These are phyloP conservation scores for Pseudogymnoascus sp. DNA, from an alignment of 2,329 filamentous ascomycete genomes.

Conservation along the genomic window DNA sequence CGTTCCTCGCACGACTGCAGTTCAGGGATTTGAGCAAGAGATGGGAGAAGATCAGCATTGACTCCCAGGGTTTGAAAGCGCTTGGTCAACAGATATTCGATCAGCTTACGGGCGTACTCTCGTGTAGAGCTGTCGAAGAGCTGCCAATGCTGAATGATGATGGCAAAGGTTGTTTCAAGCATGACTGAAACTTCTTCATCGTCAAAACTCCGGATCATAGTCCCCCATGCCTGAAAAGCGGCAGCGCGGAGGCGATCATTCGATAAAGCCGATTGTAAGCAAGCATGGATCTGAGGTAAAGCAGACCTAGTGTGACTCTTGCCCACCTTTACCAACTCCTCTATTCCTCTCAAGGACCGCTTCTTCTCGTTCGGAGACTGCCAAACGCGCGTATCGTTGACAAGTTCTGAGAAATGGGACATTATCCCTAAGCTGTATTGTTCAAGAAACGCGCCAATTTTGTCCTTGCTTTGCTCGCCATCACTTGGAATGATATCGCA, in stretches of 20 bases:
- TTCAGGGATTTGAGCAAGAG: constrained; percentile 59
- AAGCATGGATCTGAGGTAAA: constrained; percentile 85
- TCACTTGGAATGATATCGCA: constrained; percentile 35
- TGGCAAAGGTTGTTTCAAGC: constrained; percentile 81
- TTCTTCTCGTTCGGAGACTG: constrained; percentile 59
- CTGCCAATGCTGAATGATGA: constrained; percentile 75
- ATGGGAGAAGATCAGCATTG: constrained; percentile 60
- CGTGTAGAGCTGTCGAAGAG: constrained; percentile 53
- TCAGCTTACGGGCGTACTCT: constrained; percentile 49
- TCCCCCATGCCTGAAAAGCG: constrained; percentile 77
- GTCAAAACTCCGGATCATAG: constrained; percentile 65
- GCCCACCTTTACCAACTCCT: constrained; percentile 75
- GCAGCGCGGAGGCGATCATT: constrained; percentile 65
- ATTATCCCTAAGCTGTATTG: constrained; percentile 80
- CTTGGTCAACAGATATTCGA: constrained; percentile 37
- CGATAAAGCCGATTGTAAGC: constrained; percentile 73
- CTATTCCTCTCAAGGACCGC: constrained; percentile 71
- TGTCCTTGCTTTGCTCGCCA: constrained; percentile 31
- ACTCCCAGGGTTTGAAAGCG: constrained; percentile 11
- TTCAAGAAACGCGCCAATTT: constrained; percentile 68
- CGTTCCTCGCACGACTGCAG: constrained; percentile 59
- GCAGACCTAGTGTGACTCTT: constrained; percentile 66
- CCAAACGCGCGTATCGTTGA: constrained; percentile 57
- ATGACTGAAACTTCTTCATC: constrained; percentile 71
- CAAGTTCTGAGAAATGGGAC: constrained; percentile 66